Conservation (phyloP, 345 rosid species). For the Ceriops tagal region DNA sequence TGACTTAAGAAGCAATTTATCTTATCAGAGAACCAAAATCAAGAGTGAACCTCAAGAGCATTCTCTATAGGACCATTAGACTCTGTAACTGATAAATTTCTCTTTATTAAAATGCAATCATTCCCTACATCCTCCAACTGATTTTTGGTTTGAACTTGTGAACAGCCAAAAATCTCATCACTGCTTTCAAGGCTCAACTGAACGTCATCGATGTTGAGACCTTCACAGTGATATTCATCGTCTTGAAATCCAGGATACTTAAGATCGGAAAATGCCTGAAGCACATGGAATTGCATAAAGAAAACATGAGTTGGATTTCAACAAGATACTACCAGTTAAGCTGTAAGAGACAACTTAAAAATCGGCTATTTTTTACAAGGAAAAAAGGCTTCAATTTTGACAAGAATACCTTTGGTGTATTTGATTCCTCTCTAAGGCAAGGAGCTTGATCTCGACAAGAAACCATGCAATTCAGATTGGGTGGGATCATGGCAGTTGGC, state of each 20-base stretch:
- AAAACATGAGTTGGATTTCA: background rate
- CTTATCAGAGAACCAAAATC: background rate
- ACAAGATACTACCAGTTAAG: background rate
- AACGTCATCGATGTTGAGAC: constrained; percentile 47
- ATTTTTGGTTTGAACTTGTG: constrained; percentile 34
- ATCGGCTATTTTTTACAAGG: no score
- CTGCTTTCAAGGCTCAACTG: constrained; percentile 42
- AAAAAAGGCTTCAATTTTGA: background rate
- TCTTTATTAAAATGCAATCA: constrained; percentile 36
- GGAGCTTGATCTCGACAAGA: constrained; percentile 38
- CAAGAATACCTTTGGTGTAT: constrained; percentile 33
- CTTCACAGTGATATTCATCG: constrained; percentile 53
- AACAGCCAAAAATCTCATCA: constrained; percentile 44
- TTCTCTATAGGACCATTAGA: constrained; percentile 45
- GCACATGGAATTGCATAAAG: constrained; percentile 6
- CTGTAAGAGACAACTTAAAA: background rate
- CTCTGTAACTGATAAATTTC: constrained; percentile 37
- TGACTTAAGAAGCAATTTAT: background rate
- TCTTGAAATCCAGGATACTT: constrained; percentile 42
- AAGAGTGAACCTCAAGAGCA: constrained; percentile 42
- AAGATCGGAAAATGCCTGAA: constrained; percentile 32
- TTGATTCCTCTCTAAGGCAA: constrained; percentile 27
- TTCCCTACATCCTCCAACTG: constrained; percentile 34
- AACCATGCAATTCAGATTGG: constrained; percentile 31
- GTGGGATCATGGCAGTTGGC: constrained; percentile 18